Base-by-base conservation (phyloP, 306 rosid genomes). In the Sphenostylis stenocarpa region DNA sequence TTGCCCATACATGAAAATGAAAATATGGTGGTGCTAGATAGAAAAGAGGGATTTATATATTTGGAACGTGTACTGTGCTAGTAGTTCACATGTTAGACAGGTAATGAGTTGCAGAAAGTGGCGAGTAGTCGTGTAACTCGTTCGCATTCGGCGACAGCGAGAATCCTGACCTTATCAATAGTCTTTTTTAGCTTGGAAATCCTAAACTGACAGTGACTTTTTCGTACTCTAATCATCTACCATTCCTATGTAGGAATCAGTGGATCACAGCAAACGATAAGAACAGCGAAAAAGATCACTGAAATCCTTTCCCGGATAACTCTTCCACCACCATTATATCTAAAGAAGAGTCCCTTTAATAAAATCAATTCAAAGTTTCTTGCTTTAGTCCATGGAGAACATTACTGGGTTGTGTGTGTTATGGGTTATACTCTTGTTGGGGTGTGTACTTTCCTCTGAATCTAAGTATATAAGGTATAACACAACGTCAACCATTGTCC, bases 401-500 rank as follows among this genome's bases (percentile, higher is more conserved):
- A 41, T 1, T 41, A 13, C 23, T 41, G 44, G 9, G 5, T 20
- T 53, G 78, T 17, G 66, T 68, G 19, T 68, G 15, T 3, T 41
- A 4, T 80, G 80, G 52, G n/a, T 70, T 45, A 43, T 63, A 1
- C 24, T 84, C 12, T 70, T 70, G n/a, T 2, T 80, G 68, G 47
- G 47, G 12, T 82, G 39, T 53, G 19, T 72, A 13, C 5, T 74
- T 7, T 70, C 29, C 1, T 78, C 88, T 19, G 86, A 90, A 58
- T 79, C 87, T 0, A 88, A 84, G 83, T 90, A 66, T 48, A 70
- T 92, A 15, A 67, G 44, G 60, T 92, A 92, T 82, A 84, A 92
- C 75, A 92, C 97, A 10, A 86, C 89, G 2, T 73, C 92, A 16
- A 65, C 38, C 38, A 65, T 80, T 57, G 90, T 87, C 13, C 83